Conservation (phyloP, 2,329 filamentous ascomycete species). For the Aciculosporium take region DNA sequence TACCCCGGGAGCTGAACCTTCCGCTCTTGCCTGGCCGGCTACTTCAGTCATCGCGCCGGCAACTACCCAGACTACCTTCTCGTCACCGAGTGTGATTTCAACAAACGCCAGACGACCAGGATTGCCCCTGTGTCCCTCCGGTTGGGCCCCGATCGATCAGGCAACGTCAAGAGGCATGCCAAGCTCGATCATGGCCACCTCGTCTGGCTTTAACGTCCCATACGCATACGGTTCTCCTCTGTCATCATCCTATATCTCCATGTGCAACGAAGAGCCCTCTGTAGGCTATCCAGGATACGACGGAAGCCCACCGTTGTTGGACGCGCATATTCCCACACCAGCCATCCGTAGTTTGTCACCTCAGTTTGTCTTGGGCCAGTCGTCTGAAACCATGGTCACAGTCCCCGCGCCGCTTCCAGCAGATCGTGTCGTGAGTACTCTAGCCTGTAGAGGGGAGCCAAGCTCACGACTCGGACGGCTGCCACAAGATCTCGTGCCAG, state of each 20-base stretch:
- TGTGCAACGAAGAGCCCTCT: conserved; percentile 18
- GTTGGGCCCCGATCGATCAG: conserved; percentile 21
- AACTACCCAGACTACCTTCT: conserved; percentile 32
- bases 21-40: conserved; percentile 19
- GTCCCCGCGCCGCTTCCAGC: conserved; percentile 25
- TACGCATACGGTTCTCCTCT: conserved; percentile 16
- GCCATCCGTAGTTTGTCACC: conserved; percentile 37
- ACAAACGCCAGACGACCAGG: conserved; percentile 17
- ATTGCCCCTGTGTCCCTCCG: conserved; percentile 12
- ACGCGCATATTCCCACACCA: conserved; percentile 22
- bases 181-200: conserved; percentile 11
- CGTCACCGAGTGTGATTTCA: conserved; percentile 20
- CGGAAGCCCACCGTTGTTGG: conserved; percentile 18
- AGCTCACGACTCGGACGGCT: conserved; percentile 23
- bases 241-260: conserved; percentile 18
- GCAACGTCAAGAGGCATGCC: conserved; percentile 9
- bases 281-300: conserved; percentile 22
- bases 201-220: conserved; percentile 14
- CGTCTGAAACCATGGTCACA: conserved; percentile 35
- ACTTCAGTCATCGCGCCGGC: conserved; percentile 29
- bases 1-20: conserved; percentile 10
- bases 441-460: conserved; percentile 27
- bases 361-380: conserved; percentile 30
- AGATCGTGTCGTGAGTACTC: conserved; percentile 18
- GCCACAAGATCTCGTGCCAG: conserved; percentile 12